Base-by-base conservation (phyloP, 2,329 filamentous ascomycete species). In the Aspergillus uvarum region DNA sequence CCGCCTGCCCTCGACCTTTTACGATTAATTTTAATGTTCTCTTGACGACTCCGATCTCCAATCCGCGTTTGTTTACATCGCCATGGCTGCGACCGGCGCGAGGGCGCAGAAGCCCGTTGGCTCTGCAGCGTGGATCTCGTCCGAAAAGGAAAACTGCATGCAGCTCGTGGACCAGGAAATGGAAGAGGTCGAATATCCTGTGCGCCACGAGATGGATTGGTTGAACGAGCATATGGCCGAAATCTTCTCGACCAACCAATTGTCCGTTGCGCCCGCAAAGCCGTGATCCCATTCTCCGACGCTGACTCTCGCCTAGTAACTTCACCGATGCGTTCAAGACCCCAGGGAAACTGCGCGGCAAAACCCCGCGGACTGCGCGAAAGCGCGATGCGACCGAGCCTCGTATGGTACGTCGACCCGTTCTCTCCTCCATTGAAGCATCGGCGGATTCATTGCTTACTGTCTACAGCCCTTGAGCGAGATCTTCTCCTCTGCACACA, bases 171-270 rank as follows among this genome's bases (percentile, higher is more conserved):
- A 89, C 51, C 85, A 92, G 58, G 95, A 98, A 76, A 85, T 91
- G 57, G 94, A 98, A 67, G 96, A 99, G 78, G 96, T 98, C 72
- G 87, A 90, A 48, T 98, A 91, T 78, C 92, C 92, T 31, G 93
- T 91, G 63, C 87, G 91, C 60, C 96, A 98, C 77, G 95, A 99
- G 76, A 81, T 98, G 71, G 93, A 98, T 74, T 99, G 95, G 95
- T 82, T 99, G 69, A 98, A 99, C 72, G 95, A 98, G 79, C 95
- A 99, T 76, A 97, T 99, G 94, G 87, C 87, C 53, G 92, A 96
- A 64, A 91, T 99, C 71, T 96, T 98, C 74, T 89, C 88, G 70
- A 87, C 89, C 68, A 90, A 92, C 72, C 87, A 93, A 77, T 86
- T 92, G 95, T 97, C 85, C 71, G 89, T 84, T 58, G 60, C 59